phyloP scores from a whole-genome alignment of 169 alveolate genomes.

The Plasmodium reichenowi region DNA sequence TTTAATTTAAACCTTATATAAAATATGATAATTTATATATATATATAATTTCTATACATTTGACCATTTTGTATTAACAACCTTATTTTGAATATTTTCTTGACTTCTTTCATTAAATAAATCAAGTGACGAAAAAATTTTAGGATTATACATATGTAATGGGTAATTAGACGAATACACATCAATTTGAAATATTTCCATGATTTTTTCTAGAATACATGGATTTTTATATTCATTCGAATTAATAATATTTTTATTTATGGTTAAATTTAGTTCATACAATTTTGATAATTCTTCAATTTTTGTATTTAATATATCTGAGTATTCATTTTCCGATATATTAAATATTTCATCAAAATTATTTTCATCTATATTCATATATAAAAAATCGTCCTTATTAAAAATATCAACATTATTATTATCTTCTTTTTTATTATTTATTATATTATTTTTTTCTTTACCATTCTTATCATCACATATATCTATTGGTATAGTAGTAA shows the following conservation, averaged over 20 bases:
- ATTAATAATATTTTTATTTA: constrained; percentile 72
- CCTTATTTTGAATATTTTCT: constrained; percentile 25
- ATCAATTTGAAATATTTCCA: constrained; percentile 69
- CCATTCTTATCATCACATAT: background rate
- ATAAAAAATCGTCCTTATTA: constrained; percentile 16
- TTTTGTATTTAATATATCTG: constrained; percentile 52
- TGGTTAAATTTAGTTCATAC: constrained; percentile 67
- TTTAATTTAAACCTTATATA: no score
- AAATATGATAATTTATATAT: no score
- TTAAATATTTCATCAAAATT: constrained; percentile 72
- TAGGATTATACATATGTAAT: constrained; percentile 46
- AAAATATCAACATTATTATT: no score
- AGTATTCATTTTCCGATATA: constrained; percentile 68
- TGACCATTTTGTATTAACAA: constrained; percentile 66
- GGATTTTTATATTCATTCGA: constrained; percentile 77
- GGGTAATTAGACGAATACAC: constrained; percentile 72
- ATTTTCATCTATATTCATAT: constrained; percentile 51
- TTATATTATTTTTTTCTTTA: background rate
- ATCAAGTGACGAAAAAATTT: constrained; percentile 67
- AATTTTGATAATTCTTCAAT: constrained; percentile 57
- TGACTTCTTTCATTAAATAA: constrained; percentile 47
- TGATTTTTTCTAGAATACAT: constrained; percentile 73
- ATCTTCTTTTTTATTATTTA: background rate
- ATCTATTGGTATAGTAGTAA: background rate
- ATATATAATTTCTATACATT: background rate